Evolutionary conservation across 441 rosid genomes (phyloP).

Genomic region (Gossypium trilobum): DNA sequence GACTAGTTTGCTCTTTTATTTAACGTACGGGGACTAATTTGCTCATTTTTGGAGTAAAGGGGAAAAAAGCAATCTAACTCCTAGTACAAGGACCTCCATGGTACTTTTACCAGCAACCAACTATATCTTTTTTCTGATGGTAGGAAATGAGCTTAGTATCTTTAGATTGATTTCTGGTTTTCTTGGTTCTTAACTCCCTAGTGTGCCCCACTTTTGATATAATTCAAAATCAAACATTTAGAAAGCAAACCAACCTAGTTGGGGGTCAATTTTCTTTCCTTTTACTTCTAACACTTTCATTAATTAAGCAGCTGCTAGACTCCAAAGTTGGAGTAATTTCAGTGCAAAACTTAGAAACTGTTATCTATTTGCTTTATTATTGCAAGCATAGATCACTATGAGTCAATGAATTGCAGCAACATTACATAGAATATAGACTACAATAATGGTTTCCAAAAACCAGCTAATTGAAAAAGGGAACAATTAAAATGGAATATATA

Average conservation of each 20-base stretch:
- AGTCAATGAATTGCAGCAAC: not conserved
- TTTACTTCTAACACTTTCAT: not conserved
- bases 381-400: not conserved
- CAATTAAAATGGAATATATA: constrained; percentile 5
- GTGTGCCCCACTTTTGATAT: not conserved
- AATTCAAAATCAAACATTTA: not conserved
- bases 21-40: too few relatives aligned
- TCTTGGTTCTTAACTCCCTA: not conserved
- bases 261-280: not conserved
- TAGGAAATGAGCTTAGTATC: not conserved
- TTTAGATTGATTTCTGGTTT: not conserved
- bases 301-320: not conserved
- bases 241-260: not conserved
- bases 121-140: constrained; percentile 24
- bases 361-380: not conserved
- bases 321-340: not conserved
- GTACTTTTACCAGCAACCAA: not conserved
- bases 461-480: not conserved
- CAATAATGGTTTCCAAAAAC: not conserved
- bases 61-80: too few relatives aligned
- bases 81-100: too few relatives aligned
- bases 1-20: too few relatives aligned
- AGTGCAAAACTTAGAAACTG: not conserved
- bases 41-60: too few relatives aligned
- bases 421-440: not conserved